These are phyloP conservation scores for Claviceps arundinis DNA, from an alignment of 2,329 filamentous ascomycete species.

Conservation along the genomic window DNA sequence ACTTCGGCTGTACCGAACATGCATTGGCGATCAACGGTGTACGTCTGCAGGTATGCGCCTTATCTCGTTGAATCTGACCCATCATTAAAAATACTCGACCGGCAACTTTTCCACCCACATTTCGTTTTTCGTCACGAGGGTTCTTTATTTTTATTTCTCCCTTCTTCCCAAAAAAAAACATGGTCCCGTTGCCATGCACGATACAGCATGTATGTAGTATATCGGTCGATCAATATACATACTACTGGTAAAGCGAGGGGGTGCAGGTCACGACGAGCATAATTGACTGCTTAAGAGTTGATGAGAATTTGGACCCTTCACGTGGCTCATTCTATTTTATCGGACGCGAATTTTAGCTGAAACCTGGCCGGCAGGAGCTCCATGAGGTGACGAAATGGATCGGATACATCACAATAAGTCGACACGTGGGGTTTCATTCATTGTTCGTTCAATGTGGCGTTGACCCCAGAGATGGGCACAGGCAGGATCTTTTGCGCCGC, in stretches of 20 bases:
- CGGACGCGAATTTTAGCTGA: neutral
- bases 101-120: neutral
- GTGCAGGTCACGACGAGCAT: neutral
- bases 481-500: neutral
- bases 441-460: neutral
- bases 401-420: neutral
- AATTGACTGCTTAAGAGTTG: neutral
- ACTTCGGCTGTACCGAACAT: constrained; percentile 6
- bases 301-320: neutral
- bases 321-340: neutral
- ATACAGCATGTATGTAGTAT: neutral
- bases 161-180: neutral
- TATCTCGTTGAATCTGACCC: constrained; percentile 3
- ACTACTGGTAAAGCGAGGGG: neutral
- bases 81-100: neutral
- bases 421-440: neutral
- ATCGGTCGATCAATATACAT: neutral
- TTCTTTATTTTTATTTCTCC: neutral
- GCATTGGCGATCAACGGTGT: constrained; percentile 14
- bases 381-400: neutral
- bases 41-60: constrained; percentile 9
- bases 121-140: neutral
- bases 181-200: neutral
- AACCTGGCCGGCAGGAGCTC: neutral
- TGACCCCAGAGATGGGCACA: neutral